Base-by-base conservation (phyloP, 1,139 yeast genomes). In the Diutina neorugosa region DNA sequence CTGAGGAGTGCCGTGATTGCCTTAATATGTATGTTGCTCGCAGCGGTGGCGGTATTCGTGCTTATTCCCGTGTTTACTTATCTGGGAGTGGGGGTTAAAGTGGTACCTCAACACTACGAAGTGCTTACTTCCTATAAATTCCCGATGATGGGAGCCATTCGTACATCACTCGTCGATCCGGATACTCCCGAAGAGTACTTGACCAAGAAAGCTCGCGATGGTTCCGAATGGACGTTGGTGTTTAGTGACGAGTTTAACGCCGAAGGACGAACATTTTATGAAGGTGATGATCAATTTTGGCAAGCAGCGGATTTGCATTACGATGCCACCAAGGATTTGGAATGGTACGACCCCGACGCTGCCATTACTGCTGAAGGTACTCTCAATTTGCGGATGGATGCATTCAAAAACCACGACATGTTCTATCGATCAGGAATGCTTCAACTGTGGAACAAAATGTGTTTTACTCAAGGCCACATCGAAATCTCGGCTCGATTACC, bases 301-400 rank as follows among this genome's bases (percentile, higher is more conserved):
- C 75, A 81, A 40, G 93, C 87, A 3, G 84, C 80, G 1, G 89
- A 88, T 64, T 62, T 87, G 51, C 81, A 86, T 65, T 88, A 88
- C 64, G 88, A 78, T 54, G 93, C 94, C 31, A 88, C 96, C 2
- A 66, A 76, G 55, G 96, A 88, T 71, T 73, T 86, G 62, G 96
- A 88, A 69, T 88, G 96, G 95, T 88, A 88, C 64, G 81, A 80
- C 57, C 96, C 96, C 2, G 96, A 87, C 65, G 94, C 94, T 4
- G 79, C 72, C 2, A 73, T 81, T 7, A 88, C 96, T 0, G 73
- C 66, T 6, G 77, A 82, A 57, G 96, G 96, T 53, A 71, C 87
- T 1, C 68, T 86, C 49, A 69, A 70, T 51, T 62, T 88, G n/a
- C 73, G 81, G 53, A 70, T 88, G 78, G 96, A 87, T 62, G 90